phyloP scores from a whole-genome alignment of 768 basidiomycete genomes.

The Rhizopogon roseolus region DNA sequence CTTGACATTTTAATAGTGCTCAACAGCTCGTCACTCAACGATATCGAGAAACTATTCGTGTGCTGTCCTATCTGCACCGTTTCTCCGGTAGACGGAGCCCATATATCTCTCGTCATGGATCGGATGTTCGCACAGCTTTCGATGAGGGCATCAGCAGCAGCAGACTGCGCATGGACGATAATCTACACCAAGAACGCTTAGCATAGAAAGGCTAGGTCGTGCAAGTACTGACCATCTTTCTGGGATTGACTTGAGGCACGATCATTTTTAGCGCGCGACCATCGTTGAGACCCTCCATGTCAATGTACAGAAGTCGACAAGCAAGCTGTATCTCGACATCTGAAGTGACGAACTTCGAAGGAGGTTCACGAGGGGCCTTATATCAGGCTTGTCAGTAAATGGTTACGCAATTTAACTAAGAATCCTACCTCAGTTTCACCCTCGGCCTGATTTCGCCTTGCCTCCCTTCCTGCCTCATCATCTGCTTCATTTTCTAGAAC shows the following conservation, averaged over 20 bases:
- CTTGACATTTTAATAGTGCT: slow-evolving; percentile 79
- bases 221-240: slow-evolving; percentile 72
- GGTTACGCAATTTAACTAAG: not conserved
- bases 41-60: slow-evolving; percentile 90
- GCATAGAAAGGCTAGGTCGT: not conserved
- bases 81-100: slow-evolving; percentile 72
- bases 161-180: slow-evolving; percentile 72
- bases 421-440: slow-evolving; percentile 73
- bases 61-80: slow-evolving; percentile 91
- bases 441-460: slow-evolving; percentile 57
- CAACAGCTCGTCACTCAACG: slow-evolving; percentile 85
- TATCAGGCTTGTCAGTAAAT: slow-evolving; percentile 25
- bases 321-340: slow-evolving; percentile 74
- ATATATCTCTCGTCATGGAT: slow-evolving; percentile 91
- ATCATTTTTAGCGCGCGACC: slow-evolving; percentile 97
- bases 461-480: slow-evolving; percentile 73
- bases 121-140: slow-evolving; percentile 79
- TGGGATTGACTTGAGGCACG: slow-evolving; percentile 91
- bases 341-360: slow-evolving; percentile 84
- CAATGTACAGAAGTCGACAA: slow-evolving; percentile 86
- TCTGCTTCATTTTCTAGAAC: slow-evolving; percentile 88
- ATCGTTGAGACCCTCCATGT: slow-evolving; percentile 96
- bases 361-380: slow-evolving; percentile 78
- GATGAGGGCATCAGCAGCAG: slow-evolving; percentile 68
- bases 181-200: slow-evolving; percentile 47